phyloP scores from a whole-genome alignment of 345 rosid genomes.

The Ceriops decandra region DNA sequence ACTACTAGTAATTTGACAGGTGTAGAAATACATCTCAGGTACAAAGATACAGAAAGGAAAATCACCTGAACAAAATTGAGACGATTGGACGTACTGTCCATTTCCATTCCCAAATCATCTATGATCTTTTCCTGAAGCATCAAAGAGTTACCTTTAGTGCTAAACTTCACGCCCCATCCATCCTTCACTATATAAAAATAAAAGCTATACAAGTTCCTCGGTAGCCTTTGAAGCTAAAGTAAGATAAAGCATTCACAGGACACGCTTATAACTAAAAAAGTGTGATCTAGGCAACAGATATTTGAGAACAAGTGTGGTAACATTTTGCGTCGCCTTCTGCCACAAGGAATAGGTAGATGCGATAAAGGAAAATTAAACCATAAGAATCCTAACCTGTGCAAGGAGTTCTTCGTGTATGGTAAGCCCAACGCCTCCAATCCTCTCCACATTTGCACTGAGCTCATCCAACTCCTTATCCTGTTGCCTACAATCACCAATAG shows the following conservation, averaged over 20 bases:
- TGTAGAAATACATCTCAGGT: too few species aligned
- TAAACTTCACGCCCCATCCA: neutral
- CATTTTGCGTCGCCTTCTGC: too few species aligned
- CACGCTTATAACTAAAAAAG: too few species aligned
- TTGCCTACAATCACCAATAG: constrained; percentile 45
- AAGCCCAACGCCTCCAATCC: constrained; percentile 93
- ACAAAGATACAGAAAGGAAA: neutral
- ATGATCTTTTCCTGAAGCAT: constrained; percentile 73
- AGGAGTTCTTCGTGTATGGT: constrained; percentile 92
- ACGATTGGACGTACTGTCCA: constrained; percentile 90
- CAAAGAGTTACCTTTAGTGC: constrained; percentile 17
- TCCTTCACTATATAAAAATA: too few species aligned
- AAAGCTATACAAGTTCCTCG: too few species aligned
- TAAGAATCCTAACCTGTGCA: constrained; percentile 56
- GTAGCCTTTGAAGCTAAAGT: too few species aligned
- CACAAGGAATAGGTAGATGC: too few species aligned
- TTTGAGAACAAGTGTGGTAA: too few species aligned
- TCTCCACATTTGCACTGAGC: constrained; percentile 83
- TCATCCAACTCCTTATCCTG: constrained; percentile 97
- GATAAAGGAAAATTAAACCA: neutral
- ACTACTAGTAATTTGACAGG: too few species aligned
- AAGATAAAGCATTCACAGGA: too few species aligned
- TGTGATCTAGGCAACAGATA: too few species aligned
- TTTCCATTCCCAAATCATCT: constrained; percentile 72
- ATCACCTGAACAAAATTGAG: constrained; percentile 93